These are phyloP conservation scores for Isabelozyma heimii DNA, from an alignment of 805 yeast species.

Conservation along the genomic window DNA sequence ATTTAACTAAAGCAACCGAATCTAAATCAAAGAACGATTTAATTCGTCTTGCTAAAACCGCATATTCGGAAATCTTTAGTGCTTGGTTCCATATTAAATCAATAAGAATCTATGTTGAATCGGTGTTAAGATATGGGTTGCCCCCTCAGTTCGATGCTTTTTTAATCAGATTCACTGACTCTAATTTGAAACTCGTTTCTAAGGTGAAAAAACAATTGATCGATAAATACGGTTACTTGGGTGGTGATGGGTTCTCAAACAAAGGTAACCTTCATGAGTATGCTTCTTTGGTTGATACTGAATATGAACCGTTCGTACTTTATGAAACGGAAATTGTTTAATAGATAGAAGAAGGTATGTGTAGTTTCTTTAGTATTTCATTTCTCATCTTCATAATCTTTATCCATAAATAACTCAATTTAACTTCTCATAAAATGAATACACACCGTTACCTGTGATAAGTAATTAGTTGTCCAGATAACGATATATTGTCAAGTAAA, in stretches of 20 bases:
- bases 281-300: slow-evolving; percentile 89
- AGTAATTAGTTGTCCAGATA: too few species aligned
- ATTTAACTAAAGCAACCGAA: slow-evolving; percentile 72
- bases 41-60: slow-evolving; percentile 78
- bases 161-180: slow-evolving; percentile 43
- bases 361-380: background rate
- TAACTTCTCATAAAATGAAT: background rate
- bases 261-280: slow-evolving; percentile 80
- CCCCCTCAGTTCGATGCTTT: slow-evolving; percentile 82
- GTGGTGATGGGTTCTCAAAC: slow-evolving; percentile 80
- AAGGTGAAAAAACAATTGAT: slow-evolving; percentile 70
- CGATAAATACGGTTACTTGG: slow-evolving; percentile 79
- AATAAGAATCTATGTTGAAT: slow-evolving; percentile 85
- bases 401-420: too few species aligned
- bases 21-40: slow-evolving; percentile 71
- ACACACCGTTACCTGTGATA: too few species aligned
- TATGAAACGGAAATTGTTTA: slow-evolving; percentile 48
- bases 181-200: slow-evolving; percentile 33
- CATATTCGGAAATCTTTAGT: slow-evolving; percentile 82
- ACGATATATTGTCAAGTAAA: background rate
- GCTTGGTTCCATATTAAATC: slow-evolving; percentile 91
- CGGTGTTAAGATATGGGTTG: slow-evolving; percentile 91
- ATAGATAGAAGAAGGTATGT: background rate
- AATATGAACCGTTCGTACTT: slow-evolving; percentile 93
- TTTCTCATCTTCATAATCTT: background rate